Percentiles rank a stretch among this genome's conserved stretches.
Evolutionary conservation across 345 rosid species (phyloP).

Genomic region (Eucalyptus coolabah): DNA sequence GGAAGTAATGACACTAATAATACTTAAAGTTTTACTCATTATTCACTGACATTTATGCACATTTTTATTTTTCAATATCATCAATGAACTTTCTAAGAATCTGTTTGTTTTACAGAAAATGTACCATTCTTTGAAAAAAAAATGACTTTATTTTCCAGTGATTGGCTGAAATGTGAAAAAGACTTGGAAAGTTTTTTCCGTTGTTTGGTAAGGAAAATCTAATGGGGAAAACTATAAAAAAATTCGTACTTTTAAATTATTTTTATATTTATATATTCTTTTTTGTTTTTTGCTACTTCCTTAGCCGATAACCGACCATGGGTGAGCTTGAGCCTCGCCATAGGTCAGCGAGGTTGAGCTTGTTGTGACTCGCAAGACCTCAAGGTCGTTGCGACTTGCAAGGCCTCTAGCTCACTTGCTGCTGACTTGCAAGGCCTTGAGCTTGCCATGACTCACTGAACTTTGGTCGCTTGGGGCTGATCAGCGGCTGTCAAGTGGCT

Average conservation of each 20-base stretch:
- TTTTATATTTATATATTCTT: no score
- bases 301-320: rapidly evolving
- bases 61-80: neutral
- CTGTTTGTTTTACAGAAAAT: rapidly evolving
- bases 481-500: rapidly evolving
- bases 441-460: rapidly evolving
- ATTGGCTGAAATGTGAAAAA: rapidly evolving
- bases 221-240: no score
- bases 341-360: rapidly evolving
- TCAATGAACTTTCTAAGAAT: neutral
- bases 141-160: no score
- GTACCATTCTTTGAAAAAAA: rapidly evolving
- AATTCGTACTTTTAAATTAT: no score
- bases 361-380: rapidly evolving
- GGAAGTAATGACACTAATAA: neutral
- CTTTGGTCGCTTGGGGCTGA: no score
- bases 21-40: neutral
- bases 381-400: rapidly evolving
- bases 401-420: neutral
- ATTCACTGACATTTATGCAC: rapidly evolving
- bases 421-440: rapidly evolving
- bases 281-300: no score
- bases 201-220: no score
- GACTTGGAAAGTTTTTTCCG: rapidly evolving
- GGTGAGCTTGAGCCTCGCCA: rapidly evolving